These are phyloP conservation scores for Chytriomyces confervae DNA, from an alignment of 192 early-diverging fungal species.

Conservation along the genomic window DNA sequence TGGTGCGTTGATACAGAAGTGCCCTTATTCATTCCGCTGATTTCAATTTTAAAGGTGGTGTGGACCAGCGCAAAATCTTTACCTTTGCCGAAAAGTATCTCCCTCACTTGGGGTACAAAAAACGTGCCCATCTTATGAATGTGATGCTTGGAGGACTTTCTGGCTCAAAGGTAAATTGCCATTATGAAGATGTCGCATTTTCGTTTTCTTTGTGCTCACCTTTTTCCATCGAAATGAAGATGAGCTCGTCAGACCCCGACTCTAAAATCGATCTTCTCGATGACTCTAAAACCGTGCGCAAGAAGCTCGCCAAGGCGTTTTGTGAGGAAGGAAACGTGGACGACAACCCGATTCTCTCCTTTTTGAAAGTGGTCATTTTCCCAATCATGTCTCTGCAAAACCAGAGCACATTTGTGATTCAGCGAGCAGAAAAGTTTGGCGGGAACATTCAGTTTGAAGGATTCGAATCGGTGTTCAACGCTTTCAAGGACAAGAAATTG, in stretches of 20 bases:
- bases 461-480: conserved; percentile 78
- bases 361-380: conserved; percentile 90
- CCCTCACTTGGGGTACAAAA: conserved; percentile 92
- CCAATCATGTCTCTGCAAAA: conserved; percentile 74
- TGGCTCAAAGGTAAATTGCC: conserved; percentile 54
- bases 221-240: conserved; percentile 59
- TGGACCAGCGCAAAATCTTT: conserved; percentile 99
- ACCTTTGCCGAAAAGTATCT: conserved; percentile 95
- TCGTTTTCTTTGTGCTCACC: neutral
- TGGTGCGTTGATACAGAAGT: conserved; percentile 9
- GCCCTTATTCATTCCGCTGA: neutral
- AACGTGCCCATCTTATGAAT: conserved; percentile 98
- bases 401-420: conserved; percentile 56
- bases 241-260: conserved; percentile 95
- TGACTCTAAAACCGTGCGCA: conserved; percentile 72
- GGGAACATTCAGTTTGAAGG: conserved; percentile 79
- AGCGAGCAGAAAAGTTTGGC: conserved; percentile 88
- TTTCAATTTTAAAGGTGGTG: conserved; percentile 78
- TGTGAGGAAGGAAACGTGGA: conserved; percentile 94
- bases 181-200: neutral
- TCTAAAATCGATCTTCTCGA: conserved; percentile 98
- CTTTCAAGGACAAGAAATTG: conserved; percentile 84
- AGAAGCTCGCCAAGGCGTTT: conserved; percentile 94
- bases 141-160: conserved; percentile 94
- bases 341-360: conserved; percentile 91